Conservation (phyloP, 169 alveolate species). For the Plasmodium cynomolgi region DNA sequence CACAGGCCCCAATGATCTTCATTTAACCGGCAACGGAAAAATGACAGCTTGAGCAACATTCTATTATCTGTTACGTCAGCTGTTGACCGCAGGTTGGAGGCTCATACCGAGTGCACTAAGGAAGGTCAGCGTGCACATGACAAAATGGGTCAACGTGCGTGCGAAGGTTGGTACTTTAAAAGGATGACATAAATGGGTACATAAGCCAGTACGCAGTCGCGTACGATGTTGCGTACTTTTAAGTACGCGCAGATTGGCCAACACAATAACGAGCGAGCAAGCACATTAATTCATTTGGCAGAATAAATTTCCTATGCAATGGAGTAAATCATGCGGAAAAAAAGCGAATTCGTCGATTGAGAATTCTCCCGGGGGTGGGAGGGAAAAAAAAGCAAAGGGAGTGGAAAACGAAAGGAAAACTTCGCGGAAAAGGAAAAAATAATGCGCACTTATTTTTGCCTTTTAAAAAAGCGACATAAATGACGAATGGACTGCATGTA, state of each 20-base stretch:
- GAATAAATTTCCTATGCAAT: neutral
- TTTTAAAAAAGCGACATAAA: neutral
- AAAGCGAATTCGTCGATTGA: neutral
- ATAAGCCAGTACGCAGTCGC: neutral
- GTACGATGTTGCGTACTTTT: neutral
- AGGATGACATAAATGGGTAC: neutral
- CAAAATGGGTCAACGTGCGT: neutral
- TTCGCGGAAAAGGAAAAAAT: neutral
- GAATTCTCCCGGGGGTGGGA: neutral
- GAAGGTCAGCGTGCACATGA: neutral
- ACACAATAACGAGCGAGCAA: neutral
- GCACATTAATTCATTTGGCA: neutral
- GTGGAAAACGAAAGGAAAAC: neutral
- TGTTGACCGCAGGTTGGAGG: neutral
- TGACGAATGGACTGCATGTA: neutral
- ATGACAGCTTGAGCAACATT: neutral
- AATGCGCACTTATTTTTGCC: neutral
- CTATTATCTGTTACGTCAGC: neutral
- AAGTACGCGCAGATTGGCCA: neutral
- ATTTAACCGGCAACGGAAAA: neutral
- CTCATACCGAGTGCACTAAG: neutral
- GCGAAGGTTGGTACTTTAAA: neutral
- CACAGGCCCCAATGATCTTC: neutral
- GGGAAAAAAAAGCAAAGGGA: neutral
- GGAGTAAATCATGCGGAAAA: neutral